Percentiles rank a stretch among this genome's conserved stretches.
Conservation (phyloP, 495 filamentous ascomycete species). For the Podospora sp. region DNA sequence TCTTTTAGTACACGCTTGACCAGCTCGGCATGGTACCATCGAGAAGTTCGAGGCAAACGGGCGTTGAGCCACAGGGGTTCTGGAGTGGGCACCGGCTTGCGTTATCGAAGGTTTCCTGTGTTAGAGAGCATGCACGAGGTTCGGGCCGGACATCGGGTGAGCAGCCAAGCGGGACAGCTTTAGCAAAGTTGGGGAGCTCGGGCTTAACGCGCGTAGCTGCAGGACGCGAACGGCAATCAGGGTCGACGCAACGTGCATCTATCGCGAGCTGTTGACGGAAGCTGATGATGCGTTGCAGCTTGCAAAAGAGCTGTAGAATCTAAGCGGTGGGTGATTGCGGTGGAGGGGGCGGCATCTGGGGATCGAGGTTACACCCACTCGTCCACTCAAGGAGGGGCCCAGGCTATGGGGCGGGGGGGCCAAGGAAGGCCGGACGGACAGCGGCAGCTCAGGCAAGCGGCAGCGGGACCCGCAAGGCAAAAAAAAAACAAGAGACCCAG, state of each 20-base stretch:
- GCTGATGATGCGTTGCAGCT: slow-evolving; percentile 12
- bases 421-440: neutral
- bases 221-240: neutral
- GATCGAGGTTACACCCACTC: slow-evolving; percentile 24
- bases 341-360: slow-evolving; percentile 16
- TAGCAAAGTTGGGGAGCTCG: neutral
- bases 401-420: slow-evolving; percentile 1
- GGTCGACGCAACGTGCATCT: neutral
- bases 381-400: neutral
- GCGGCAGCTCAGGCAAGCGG: slow-evolving; percentile 5
- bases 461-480: neutral
- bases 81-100: neutral
- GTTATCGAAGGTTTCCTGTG: neutral
- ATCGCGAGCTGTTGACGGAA: neutral
- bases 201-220: neutral
- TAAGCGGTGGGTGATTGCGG: slow-evolving; percentile 21
- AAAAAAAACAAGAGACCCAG: neutral
- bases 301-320: slow-evolving; percentile 5
- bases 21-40: slow-evolving; percentile 14
- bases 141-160: neutral
- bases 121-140: neutral
- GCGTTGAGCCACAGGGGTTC: neutral
- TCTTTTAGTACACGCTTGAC: slow-evolving; percentile 3
- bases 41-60: neutral
- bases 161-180: too few species aligned